Conservation (phyloP, 2,329 filamentous ascomycete species). For the Xylaria sp. region DNA sequence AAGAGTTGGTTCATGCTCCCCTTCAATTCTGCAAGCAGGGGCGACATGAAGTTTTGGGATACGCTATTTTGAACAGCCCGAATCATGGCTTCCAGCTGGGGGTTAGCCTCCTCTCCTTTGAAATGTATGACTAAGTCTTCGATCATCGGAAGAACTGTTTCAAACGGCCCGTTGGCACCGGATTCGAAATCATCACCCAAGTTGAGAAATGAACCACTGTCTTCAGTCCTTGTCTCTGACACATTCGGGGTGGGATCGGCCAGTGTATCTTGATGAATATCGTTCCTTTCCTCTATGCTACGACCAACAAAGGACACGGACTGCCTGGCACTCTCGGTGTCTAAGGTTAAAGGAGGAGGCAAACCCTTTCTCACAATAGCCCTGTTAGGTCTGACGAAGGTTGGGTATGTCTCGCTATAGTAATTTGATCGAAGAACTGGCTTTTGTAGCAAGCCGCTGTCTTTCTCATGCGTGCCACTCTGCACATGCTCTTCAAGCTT, state of each 20-base stretch:
- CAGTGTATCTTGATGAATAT: slow-evolving; percentile 40
- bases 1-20: slow-evolving; percentile 22
- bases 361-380: slow-evolving; percentile 41
- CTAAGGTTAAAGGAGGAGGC: slow-evolving; percentile 44
- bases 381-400: slow-evolving; percentile 41
- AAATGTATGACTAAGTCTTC: slow-evolving; percentile 70
- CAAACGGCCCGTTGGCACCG: slow-evolving; percentile 46
- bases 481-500: slow-evolving; percentile 12
- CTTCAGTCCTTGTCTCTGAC: slow-evolving; percentile 54
- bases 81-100: slow-evolving; percentile 60
- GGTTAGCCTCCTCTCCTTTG: slow-evolving; percentile 56
- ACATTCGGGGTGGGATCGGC: slow-evolving; percentile 52
- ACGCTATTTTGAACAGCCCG: slow-evolving; percentile 57
- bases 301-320: slow-evolving; percentile 39
- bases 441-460: slow-evolving; percentile 19
- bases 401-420: slow-evolving; percentile 38
- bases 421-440: slow-evolving; percentile 41
- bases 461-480: slow-evolving; percentile 6
- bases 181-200: slow-evolving; percentile 35
- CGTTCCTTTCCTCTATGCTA: slow-evolving; percentile 42
- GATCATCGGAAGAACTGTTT: slow-evolving; percentile 61
- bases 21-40: slow-evolving; percentile 35
- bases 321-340: slow-evolving; percentile 25
- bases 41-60: slow-evolving; percentile 48
- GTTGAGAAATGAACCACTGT: slow-evolving; percentile 33